Evolutionary conservation across 2,329 filamentous ascomycete species (phyloP).

Genomic region (Fusarium hostae): DNA sequence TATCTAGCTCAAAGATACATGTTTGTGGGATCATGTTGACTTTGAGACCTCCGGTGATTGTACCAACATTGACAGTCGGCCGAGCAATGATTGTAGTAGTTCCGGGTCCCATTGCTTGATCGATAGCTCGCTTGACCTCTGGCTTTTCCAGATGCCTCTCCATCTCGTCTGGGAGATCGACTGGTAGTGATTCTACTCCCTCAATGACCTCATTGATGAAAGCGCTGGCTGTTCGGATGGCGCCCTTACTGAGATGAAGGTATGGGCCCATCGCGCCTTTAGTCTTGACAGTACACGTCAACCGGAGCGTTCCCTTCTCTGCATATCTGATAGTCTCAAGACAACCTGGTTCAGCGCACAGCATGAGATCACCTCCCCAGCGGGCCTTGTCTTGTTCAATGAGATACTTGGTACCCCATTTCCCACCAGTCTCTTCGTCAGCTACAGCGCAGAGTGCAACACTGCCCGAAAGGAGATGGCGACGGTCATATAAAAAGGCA

Average conservation of each 20-base stretch:
- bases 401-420: neutral
- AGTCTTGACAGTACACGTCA: neutral
- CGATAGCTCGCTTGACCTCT: neutral
- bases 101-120: conserved; percentile 5
- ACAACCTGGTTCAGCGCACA: neutral
- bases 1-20: neutral
- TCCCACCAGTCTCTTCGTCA: conserved; percentile 2
- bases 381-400: neutral
- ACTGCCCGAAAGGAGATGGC: neutral
- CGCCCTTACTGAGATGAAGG: neutral
- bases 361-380: conserved; percentile 4
- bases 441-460: neutral
- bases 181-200: neutral
- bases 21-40: conserved; percentile 11
- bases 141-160: neutral
- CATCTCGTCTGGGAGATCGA: neutral
- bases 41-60: neutral
- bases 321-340: neutral
- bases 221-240: neutral
- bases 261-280: neutral
- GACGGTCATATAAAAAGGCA: neutral
- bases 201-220: neutral
- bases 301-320: neutral
- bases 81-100: neutral
- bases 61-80: neutral